Conservation (phyloP, 1,139 yeast genomes). For the Magnusiomyces ingens region DNA sequence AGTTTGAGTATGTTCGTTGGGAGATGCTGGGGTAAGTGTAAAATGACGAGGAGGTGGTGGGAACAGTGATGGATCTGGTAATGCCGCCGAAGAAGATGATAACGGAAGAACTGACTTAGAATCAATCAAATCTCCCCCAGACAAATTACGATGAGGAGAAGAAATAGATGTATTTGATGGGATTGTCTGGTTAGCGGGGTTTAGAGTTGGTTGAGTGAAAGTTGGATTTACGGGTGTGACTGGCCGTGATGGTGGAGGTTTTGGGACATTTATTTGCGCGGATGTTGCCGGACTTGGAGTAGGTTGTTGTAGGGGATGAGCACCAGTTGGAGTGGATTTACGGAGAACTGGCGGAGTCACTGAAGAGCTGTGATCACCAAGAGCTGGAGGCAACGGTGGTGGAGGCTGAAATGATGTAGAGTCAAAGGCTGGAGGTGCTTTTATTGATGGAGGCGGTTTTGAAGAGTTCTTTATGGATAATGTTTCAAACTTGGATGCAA, state of each 20-base stretch:
- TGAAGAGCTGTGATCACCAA: not conserved
- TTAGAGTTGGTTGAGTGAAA: conserved; percentile 10
- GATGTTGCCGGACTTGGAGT: too few relatives aligned
- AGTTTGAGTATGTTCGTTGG: not conserved
- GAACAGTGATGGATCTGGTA: conserved; percentile 11
- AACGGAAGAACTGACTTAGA: conserved; percentile 3
- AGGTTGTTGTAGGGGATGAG: not conserved
- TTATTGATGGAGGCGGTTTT: too few relatives aligned
- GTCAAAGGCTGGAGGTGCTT: conserved; percentile 1
- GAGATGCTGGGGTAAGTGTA: conserved; percentile 1
- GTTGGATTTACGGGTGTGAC: conserved; percentile 10
- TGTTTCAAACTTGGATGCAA: not conserved
- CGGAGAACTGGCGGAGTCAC: conserved; percentile 12
- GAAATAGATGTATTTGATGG: conserved; percentile 8
- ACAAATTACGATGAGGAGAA: conserved; percentile 7
- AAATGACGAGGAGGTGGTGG: conserved; percentile 1
- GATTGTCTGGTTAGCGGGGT: conserved; percentile 8
- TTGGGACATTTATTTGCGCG: not conserved
- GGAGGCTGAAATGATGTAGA: conserved; percentile 1
- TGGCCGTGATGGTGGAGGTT: conserved; percentile 12
- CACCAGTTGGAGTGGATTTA: conserved; percentile 5
- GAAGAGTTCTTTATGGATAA: too few relatives aligned
- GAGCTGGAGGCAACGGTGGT: not conserved
- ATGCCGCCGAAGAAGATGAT: conserved; percentile 1
- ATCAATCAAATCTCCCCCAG: not conserved